A percentile compares a stretch with the other conserved stretches of the same genome.
Conservation (phyloP, 2,329 filamentous ascomycete genomes). For the Paracamarosporium sp. region DNA sequence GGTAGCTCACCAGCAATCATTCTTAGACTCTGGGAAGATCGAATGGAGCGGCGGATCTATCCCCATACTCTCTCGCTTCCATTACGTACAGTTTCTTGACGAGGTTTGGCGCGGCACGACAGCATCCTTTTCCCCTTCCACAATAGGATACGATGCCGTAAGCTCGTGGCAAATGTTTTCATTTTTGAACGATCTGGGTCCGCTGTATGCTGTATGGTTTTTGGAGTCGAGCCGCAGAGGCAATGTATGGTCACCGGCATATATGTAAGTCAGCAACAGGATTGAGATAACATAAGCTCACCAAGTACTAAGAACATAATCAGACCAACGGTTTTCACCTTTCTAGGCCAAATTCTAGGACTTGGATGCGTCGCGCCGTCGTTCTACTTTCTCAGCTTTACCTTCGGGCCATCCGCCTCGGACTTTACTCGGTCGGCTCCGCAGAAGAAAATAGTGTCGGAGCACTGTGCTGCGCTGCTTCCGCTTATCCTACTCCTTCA, state of each 20-base stretch:
- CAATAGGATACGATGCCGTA: constrained; percentile 1
- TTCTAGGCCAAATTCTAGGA: not conserved
- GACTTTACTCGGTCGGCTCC: not conserved
- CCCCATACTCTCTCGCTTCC: not conserved
- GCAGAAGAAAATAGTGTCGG: not conserved
- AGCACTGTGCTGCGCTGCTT: not conserved
- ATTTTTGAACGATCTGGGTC: constrained; percentile 5
- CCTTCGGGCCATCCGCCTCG: not conserved
- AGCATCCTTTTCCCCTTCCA: constrained; percentile 2
- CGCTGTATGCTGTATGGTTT: constrained; percentile 1
- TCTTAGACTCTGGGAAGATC: not conserved
- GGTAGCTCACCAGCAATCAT: not conserved
- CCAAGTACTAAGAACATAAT: not conserved
- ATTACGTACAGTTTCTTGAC: constrained; percentile 3
- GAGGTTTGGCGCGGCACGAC: constrained; percentile 3
- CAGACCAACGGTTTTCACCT: constrained; percentile 6
- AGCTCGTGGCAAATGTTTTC: constrained; percentile 7
- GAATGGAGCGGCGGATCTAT: not conserved
- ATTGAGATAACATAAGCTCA: not conserved
- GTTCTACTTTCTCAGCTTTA: constrained; percentile 3
- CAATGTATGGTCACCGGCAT: not conserved
- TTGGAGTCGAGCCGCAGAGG: constrained; percentile 1
- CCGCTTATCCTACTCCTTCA: not conserved
- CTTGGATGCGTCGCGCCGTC: not conserved
- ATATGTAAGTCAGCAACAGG: not conserved